Conservation (phyloP, 169 alveolate genomes). For the Plasmodium ovale region DNA sequence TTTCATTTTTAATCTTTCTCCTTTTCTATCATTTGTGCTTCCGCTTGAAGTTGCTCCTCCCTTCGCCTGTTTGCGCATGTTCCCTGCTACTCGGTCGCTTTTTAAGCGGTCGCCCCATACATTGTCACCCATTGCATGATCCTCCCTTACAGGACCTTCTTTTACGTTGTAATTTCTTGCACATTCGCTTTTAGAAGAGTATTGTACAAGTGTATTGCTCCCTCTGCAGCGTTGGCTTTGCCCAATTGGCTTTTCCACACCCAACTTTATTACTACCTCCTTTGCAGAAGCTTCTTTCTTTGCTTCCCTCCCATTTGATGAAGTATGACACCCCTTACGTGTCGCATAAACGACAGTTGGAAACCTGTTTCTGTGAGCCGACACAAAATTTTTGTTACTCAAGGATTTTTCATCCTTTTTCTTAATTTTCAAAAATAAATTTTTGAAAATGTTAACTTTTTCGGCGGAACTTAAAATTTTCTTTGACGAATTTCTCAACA, state of each 20-base stretch:
- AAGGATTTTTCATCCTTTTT: conserved; percentile 12
- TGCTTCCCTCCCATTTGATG: background rate
- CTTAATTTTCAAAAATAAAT: conserved; percentile 32
- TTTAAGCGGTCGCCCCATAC: too few relatives aligned
- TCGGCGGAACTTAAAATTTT: conserved; percentile 29
- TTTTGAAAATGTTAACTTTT: conserved; percentile 25
- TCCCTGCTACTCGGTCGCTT: too few relatives aligned
- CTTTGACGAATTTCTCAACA: conserved; percentile 34
- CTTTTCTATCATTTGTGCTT: background rate
- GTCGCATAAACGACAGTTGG: background rate
- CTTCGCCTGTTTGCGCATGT: too few relatives aligned
- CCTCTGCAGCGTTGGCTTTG: background rate
- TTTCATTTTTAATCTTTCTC: background rate
- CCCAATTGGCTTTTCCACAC: background rate
- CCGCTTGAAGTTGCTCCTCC: too few relatives aligned
- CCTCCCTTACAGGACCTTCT: too few relatives aligned
- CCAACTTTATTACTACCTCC: background rate
- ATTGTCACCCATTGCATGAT: too few relatives aligned
- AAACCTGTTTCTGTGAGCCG: background rate
- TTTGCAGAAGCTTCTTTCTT: background rate
- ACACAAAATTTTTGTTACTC: background rate
- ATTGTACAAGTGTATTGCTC: too few relatives aligned
- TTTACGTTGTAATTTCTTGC: background rate
- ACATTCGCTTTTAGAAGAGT: too few relatives aligned
- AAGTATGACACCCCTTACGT: background rate